Evolutionary conservation across 495 filamentous ascomycete genomes (phyloP).

Genomic region (Xylaria palmicola): DNA sequence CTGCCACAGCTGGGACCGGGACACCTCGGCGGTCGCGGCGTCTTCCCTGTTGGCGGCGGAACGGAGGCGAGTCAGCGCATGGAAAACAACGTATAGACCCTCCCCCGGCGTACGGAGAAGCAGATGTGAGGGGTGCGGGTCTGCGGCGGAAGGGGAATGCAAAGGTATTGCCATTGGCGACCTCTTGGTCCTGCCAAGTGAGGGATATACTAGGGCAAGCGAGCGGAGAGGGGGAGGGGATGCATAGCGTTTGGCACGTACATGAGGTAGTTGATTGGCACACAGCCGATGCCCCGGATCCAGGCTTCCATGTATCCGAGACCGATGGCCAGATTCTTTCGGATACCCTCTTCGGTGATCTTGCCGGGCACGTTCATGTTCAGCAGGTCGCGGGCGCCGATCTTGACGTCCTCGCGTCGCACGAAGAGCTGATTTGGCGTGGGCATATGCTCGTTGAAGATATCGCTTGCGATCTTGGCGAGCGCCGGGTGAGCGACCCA

Average conservation of each 20-base stretch:
- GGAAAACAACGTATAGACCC: too few species aligned
- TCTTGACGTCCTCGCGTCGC: slow-evolving; percentile 84
- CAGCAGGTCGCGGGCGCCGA: slow-evolving; percentile 85
- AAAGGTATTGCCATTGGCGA: too few species aligned
- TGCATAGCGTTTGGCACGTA: slow-evolving; percentile 29
- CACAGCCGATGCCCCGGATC: slow-evolving; percentile 91
- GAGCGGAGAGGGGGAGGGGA: not conserved
- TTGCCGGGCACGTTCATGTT: slow-evolving; percentile 98
- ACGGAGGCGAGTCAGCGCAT: slow-evolving; percentile 13
- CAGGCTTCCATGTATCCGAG: slow-evolving; percentile 99
- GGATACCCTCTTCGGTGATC: slow-evolving; percentile 93
- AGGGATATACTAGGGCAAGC: slow-evolving; percentile 8
- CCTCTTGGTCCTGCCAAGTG: not conserved
- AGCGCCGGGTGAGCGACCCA: slow-evolving; percentile 98
- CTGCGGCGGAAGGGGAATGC: too few species aligned
- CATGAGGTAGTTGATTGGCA: slow-evolving; percentile 99
- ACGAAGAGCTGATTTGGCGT: slow-evolving; percentile 95
- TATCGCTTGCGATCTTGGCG: slow-evolving; percentile 80
- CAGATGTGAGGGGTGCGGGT: too few species aligned
- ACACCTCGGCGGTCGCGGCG: slow-evolving; percentile 94
- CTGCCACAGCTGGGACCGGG: slow-evolving; percentile 91
- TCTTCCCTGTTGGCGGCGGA: slow-evolving; percentile 64
- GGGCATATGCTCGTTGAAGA: slow-evolving; percentile 99
- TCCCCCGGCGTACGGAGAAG: too few species aligned
- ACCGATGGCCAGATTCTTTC: slow-evolving; percentile 97